Percentiles rank a stretch among this genome's conserved stretches.
These are phyloP conservation scores for Thraustochytrium striatum DNA, from an alignment of 352 stramenopile genomes.

Conservation along the genomic window DNA sequence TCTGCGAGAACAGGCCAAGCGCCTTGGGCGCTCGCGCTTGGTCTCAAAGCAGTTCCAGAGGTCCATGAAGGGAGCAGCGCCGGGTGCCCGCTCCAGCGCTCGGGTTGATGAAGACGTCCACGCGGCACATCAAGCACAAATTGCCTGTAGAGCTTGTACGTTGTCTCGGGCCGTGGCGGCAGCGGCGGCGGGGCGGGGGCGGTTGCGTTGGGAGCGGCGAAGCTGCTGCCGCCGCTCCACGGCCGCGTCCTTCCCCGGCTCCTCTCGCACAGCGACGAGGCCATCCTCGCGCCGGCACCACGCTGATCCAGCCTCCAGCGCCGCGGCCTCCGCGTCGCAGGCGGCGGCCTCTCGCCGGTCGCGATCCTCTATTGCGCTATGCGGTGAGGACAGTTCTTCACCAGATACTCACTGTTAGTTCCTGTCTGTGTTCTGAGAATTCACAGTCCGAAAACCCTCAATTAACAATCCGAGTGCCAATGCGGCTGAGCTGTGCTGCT, in stretches of 20 bases:
- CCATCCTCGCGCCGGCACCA: background rate
- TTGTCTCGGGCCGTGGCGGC: too few relatives aligned
- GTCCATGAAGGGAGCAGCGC: conserved; percentile 46
- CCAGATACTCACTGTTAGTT: too few relatives aligned
- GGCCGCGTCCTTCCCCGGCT: background rate
- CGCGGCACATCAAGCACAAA: conserved; percentile 35
- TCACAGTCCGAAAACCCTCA: too few relatives aligned
- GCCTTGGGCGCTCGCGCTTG: background rate
- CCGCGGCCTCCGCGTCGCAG: background rate
- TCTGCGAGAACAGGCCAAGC: conserved; percentile 19
- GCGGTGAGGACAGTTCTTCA: too few relatives aligned
- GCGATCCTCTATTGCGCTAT: too few relatives aligned
- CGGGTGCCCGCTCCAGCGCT: conserved; percentile 8
- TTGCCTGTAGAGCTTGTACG: conserved; percentile 11
- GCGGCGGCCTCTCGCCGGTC: background rate
- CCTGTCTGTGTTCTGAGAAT: too few relatives aligned
- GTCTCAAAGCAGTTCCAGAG: conserved; percentile 1
- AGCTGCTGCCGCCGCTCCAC: background rate
- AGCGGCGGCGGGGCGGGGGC: too few relatives aligned
- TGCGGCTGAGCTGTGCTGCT: too few relatives aligned
- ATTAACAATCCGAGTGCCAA: too few relatives aligned
- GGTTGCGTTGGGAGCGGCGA: background rate
- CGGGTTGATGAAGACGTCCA: background rate
- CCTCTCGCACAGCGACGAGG: too few relatives aligned
- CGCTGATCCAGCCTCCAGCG: too few relatives aligned